phyloP scores from a whole-genome alignment of 2,329 filamentous ascomycete genomes.

The Ophiostoma piceae region DNA sequence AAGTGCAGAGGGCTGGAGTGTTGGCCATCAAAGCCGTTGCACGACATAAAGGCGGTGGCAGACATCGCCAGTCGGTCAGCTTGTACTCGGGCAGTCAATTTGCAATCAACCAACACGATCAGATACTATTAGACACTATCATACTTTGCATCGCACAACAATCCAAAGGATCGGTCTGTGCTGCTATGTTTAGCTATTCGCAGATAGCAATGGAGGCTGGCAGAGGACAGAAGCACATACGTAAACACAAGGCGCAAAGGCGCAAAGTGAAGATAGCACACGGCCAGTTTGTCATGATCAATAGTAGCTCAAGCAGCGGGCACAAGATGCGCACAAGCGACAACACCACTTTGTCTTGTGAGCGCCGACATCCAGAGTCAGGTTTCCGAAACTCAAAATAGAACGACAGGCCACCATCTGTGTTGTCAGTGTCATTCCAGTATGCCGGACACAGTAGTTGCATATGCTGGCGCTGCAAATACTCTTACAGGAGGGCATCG shows the following conservation, averaged over 20 bases:
- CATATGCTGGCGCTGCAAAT: too few relatives aligned
- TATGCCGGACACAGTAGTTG: neutral
- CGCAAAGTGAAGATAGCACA: neutral
- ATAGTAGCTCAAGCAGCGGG: neutral
- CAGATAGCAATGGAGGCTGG: neutral
- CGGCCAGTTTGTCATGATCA: neutral
- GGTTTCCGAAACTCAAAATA: neutral
- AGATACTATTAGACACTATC: neutral
- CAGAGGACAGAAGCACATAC: neutral
- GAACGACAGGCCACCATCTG: neutral
- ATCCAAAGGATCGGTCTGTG: neutral
- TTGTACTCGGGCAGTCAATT: neutral
- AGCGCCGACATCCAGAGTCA: neutral
- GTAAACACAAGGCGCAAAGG: neutral
- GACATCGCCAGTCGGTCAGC: neutral
- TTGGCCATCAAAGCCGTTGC: neutral
- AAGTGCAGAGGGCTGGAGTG: too few relatives aligned
- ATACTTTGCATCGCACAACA: neutral
- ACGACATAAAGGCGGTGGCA: neutral
- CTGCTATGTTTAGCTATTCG: neutral
- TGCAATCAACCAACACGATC: neutral
- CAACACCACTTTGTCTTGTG: neutral
- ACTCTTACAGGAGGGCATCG: neutral
- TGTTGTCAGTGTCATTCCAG: neutral
- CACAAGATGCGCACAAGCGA: neutral